Evolutionary conservation across 2,329 filamentous ascomycete genomes (phyloP), one percentile per base, ranked within the genome.

Genomic region (Drechslerella stenobrocha): DNA sequence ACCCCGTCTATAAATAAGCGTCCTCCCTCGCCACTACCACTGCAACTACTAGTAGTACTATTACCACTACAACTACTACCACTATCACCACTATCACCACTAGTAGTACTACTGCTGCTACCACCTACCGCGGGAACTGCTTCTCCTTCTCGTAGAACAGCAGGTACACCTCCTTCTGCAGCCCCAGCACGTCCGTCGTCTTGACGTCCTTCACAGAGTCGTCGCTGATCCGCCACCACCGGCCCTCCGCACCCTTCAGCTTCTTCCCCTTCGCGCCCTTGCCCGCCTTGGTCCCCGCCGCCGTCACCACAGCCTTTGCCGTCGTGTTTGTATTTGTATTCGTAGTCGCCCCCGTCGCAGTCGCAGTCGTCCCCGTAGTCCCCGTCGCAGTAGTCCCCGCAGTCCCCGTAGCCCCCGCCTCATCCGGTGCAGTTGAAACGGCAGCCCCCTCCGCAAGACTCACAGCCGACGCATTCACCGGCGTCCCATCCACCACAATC

Each of bases 161-260:
- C 75, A 98, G 79, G 76, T 98, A 98, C 0, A 97, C 92, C 77
- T 98, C 93, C 73, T 87, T 87, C 77, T 96, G 90, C 90, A 96
- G 96, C 5, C 85, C 84, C 61, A 98, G 77, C 4, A 98, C 90
- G 72, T 98, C 93, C 56, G 82, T 84, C 3, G 91, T 97, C 79
- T 91, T 96, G 71, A 90, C 87, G 77, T 97, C 92, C 75, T 92
- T 93, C 73, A 97, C 84, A 77, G 95, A 96, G 71, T 98, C 93
- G 75, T 98, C 93, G 71, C 91, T 96, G 71, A 98, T 95, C 32
- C 93, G 85, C 93, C 93, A 98, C 93, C 93, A 98, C 37, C 87
- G 87, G 44, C 81, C 82, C 9, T 79, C 77, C 74, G 83, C 85
- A 71, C 81, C 83, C 66, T 82, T 84, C 72, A 83, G 85, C 70